These are phyloP conservation scores for Malbranchea cinnamomea DNA, from an alignment of 2,329 filamentous ascomycete species.

Conservation along the genomic window DNA sequence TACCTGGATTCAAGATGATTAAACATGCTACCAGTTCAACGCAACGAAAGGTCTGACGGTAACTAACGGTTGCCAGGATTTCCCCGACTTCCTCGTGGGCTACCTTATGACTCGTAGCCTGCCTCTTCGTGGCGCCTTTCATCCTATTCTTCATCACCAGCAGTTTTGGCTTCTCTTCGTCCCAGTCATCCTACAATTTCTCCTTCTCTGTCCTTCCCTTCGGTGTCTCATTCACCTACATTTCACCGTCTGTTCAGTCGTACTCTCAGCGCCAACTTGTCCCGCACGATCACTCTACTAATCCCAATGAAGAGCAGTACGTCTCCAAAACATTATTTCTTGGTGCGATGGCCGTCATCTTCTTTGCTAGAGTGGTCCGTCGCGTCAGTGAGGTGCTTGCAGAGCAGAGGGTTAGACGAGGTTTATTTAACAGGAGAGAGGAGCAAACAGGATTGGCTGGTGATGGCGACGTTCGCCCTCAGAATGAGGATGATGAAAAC, in stretches of 20 bases:
- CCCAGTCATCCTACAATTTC: slow-evolving; percentile 9
- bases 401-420: not conserved
- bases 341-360: slow-evolving; percentile 5
- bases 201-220: slow-evolving; percentile 21
- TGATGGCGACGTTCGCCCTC: too few species aligned
- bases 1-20: slow-evolving; percentile 4
- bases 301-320: slow-evolving; percentile 1
- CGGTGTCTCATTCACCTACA: slow-evolving; percentile 20
- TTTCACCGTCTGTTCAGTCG: not conserved
- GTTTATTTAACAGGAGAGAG: not conserved
- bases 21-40: slow-evolving; percentile 1
- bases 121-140: slow-evolving; percentile 21
- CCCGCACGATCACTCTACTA: slow-evolving; percentile 1
- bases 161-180: slow-evolving; percentile 11
- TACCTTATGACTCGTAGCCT: slow-evolving; percentile 31
- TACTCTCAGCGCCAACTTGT: not conserved
- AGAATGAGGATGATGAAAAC: too few species aligned
- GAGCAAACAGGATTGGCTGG: not conserved
- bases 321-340: slow-evolving; percentile 6
- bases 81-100: slow-evolving; percentile 13
- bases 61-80: too few species aligned
- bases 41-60: too few species aligned
- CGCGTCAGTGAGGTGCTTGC: slow-evolving; percentile 6
- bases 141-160: slow-evolving; percentile 17
- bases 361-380: slow-evolving; percentile 7